These are phyloP conservation scores for Miscanthus lutarioriparius DNA, from an alignment of 176 grass and related monocot species.

Conservation along the genomic window DNA sequence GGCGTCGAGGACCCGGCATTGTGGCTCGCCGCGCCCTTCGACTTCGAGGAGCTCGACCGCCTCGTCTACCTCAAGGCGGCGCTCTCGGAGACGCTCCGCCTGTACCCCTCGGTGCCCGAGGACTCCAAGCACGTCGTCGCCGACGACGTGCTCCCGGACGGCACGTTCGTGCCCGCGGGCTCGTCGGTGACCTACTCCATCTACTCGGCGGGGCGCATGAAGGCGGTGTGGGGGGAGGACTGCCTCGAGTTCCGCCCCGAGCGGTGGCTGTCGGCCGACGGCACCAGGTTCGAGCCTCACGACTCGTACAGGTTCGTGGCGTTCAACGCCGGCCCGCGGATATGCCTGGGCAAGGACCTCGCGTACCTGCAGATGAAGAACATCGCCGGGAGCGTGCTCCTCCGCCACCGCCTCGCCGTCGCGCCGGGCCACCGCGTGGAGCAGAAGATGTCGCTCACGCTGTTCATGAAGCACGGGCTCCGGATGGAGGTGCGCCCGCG, in stretches of 20 bases:
- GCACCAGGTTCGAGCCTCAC: conserved; percentile 65
- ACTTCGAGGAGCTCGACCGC: conserved; percentile 82
- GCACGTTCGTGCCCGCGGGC: conserved; percentile 79
- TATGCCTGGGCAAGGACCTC: conserved; percentile 96
- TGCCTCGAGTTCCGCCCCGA: conserved; percentile 91
- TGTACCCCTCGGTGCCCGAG: conserved; percentile 94
- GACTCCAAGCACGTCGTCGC: conserved; percentile 91
- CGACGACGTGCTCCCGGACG: conserved; percentile 85
- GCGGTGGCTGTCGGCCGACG: conserved; percentile 80
- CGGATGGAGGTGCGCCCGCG: conserved; percentile 67
- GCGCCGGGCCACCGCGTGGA: conserved; percentile 79
- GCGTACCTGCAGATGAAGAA: conserved; percentile 99
- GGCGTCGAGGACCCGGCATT: conserved; percentile 44
- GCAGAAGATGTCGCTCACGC: conserved; percentile 99
- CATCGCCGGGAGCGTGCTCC: conserved; percentile 83
- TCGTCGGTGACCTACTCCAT: conserved; percentile 95
- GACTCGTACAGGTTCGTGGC: conserved; percentile 88
- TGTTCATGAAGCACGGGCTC: conserved; percentile 97
- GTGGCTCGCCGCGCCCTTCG: conserved; percentile 65
- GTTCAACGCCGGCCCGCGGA: conserved; percentile 89
- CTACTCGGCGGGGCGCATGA: conserved; percentile 92
- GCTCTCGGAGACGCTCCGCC: conserved; percentile 83
- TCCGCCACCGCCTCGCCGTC: conserved; percentile 68
- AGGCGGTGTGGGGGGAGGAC: conserved; percentile 83
- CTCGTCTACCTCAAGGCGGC: conserved; percentile 95